phyloP scores from a whole-genome alignment of 441 rosid genomes.

The Euphorbia schlechtendalii region DNA sequence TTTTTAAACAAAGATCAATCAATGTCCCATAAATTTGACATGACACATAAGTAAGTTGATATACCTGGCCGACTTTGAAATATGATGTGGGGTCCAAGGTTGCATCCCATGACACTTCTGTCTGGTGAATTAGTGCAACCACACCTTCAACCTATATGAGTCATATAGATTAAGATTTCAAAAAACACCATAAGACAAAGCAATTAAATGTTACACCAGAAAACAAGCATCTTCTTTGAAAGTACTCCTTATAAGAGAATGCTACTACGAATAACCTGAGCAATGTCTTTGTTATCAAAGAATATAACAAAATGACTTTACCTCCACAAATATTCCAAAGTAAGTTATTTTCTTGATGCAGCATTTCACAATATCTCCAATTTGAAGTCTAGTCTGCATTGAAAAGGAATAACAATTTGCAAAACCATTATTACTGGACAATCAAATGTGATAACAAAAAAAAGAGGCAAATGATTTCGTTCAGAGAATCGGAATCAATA shows the following conservation, averaged over 20 bases:
- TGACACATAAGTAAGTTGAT: conserved; percentile 9
- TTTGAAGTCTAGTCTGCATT: conserved; percentile 72
- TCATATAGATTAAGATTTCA: conserved; percentile 3
- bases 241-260: neutral
- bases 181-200: neutral
- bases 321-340: conserved; percentile 87
- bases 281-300: neutral
- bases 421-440: conserved; percentile 9
- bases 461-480: neutral
- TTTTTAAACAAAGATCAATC: neutral
- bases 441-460: neutral
- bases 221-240: neutral
- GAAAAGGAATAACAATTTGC: conserved; percentile 10
- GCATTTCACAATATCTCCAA: conserved; percentile 86
- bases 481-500: conserved; percentile 3
- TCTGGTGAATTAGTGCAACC: conserved; percentile 81
- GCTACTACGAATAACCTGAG: neutral
- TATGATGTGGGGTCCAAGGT: conserved; percentile 72
- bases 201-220: neutral
- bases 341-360: conserved; percentile 34
- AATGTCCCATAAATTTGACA: conserved; percentile 4
- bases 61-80: conserved; percentile 82
- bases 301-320: conserved; percentile 19
- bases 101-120: conserved; percentile 96
- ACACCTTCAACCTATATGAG: conserved; percentile 72